Evolutionary conservation across 768 basidiomycete species (phyloP).

Genomic region (Naganishia vaughanmartiniae): DNA sequence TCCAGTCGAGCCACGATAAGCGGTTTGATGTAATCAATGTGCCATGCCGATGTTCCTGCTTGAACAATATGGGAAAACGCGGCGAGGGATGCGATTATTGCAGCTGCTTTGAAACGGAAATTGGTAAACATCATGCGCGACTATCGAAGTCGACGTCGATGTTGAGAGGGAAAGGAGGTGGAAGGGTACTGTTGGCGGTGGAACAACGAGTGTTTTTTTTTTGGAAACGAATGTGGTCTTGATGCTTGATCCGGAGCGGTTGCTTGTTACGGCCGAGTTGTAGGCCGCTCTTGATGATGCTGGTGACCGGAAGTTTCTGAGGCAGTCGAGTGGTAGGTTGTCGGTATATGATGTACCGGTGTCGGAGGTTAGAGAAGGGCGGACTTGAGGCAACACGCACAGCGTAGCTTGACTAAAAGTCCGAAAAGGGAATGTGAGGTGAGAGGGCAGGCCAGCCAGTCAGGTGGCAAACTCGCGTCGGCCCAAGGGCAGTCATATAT

Average conservation of each 20-base stretch:
- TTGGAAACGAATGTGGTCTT: background rate
- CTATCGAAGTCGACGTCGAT: background rate
- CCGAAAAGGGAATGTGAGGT: background rate
- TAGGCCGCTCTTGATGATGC: background rate
- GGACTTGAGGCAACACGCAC: background rate
- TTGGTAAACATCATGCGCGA: background rate
- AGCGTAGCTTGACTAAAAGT: background rate
- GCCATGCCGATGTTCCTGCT: constrained; percentile 6
- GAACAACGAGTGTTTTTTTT: background rate
- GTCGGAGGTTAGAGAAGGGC: background rate
- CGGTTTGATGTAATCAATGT: background rate
- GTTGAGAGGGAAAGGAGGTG: no score
- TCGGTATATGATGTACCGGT: background rate
- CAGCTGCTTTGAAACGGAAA: background rate
- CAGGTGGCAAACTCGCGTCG: background rate
- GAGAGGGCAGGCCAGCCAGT: background rate
- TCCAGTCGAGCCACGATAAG: constrained; percentile 2
- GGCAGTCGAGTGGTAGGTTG: background rate
- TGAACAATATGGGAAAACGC: background rate
- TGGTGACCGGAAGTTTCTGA: background rate
- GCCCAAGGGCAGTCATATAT: background rate
- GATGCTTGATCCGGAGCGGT: background rate
- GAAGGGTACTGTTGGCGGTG: no score
- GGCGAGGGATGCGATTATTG: background rate
- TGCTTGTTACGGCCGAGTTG: background rate